phyloP scores from a whole-genome alignment of 495 filamentous ascomycete genomes.

The Terfezia claveryi region DNA sequence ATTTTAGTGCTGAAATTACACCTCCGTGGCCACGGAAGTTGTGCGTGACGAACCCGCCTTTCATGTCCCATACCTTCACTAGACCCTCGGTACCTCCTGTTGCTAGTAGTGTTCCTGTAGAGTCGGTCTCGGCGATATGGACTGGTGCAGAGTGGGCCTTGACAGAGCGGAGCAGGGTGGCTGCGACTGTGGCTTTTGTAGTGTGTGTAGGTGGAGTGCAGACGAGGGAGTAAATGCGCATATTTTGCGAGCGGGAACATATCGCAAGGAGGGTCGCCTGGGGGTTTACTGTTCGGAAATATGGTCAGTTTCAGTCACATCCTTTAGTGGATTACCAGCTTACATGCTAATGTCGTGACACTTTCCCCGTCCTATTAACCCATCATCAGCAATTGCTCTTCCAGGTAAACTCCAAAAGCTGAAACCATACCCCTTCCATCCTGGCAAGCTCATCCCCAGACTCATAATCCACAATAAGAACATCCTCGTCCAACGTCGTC shows the following conservation, averaged over 20 bases:
- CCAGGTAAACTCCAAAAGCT: neutral
- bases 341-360: constrained; percentile 67
- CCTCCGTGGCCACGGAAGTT: constrained; percentile 84
- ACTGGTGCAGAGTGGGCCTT: constrained; percentile 86
- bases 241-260: constrained; percentile 81
- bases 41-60: constrained; percentile 76
- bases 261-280: constrained; percentile 67
- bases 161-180: constrained; percentile 49
- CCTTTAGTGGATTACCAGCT: constrained; percentile 12
- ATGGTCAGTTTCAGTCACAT: constrained; percentile 8
- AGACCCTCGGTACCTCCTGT: constrained; percentile 80
- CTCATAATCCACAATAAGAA: constrained; percentile 60
- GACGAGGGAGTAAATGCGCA: constrained; percentile 68
- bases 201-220: constrained; percentile 25
- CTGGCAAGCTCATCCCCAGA: constrained; percentile 64
- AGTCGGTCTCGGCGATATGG: constrained; percentile 59
- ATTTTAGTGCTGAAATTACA: constrained; percentile 70
- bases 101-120: constrained; percentile 70
- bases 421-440: constrained; percentile 56
- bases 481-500: constrained; percentile 73
- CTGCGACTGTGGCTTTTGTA: constrained; percentile 30
- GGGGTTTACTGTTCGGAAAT: constrained; percentile 43
- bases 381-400: neutral
- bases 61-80: constrained; percentile 92
- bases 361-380: constrained; percentile 61